These are phyloP conservation scores for Macrolepiota fuliginosa DNA, from an alignment of 768 basidiomycete species.

Conservation along the genomic window DNA sequence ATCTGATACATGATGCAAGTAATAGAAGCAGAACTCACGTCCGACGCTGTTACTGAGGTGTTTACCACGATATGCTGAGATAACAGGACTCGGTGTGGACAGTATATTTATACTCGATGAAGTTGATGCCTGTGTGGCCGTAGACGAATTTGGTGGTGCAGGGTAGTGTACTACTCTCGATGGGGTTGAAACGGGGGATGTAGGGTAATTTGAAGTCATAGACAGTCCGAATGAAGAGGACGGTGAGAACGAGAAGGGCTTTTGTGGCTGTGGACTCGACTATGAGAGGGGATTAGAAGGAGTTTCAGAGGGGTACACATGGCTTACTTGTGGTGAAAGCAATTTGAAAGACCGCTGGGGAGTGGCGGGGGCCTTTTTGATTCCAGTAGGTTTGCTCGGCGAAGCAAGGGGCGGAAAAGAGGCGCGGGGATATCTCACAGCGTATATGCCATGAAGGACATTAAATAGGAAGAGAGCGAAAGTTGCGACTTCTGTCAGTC, in stretches of 20 bases:
- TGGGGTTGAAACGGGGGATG: constrained; percentile 41
- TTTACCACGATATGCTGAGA: constrained; percentile 42
- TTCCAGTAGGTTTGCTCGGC: constrained; percentile 28
- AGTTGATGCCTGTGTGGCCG: constrained; percentile 28
- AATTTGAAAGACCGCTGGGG: constrained; percentile 35
- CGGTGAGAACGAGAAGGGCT: constrained; percentile 39
- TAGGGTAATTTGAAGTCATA: constrained; percentile 26
- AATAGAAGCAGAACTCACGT: constrained; percentile 26
- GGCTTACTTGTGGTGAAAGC: constrained; percentile 39
- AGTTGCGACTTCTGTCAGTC: constrained; percentile 29
- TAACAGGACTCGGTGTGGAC: constrained; percentile 40
- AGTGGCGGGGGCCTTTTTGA: constrained; percentile 23
- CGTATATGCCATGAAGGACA: constrained; percentile 37
- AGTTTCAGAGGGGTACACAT: neutral
- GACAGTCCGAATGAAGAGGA: constrained; percentile 30
- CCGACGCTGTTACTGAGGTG: constrained; percentile 33
- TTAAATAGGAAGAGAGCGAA: constrained; percentile 36
- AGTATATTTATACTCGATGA: constrained; percentile 28
- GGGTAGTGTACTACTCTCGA: constrained; percentile 36
- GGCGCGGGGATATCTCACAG: constrained; percentile 41
- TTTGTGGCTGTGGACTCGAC: constrained; percentile 42
- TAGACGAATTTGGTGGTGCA: constrained; percentile 27
- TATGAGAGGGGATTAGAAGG: constrained; percentile 13
- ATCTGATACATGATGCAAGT: neutral
- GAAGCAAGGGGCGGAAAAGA: constrained; percentile 31